Conservation (phyloP, 306 rosid genomes). For the Begonia masoniana region DNA sequence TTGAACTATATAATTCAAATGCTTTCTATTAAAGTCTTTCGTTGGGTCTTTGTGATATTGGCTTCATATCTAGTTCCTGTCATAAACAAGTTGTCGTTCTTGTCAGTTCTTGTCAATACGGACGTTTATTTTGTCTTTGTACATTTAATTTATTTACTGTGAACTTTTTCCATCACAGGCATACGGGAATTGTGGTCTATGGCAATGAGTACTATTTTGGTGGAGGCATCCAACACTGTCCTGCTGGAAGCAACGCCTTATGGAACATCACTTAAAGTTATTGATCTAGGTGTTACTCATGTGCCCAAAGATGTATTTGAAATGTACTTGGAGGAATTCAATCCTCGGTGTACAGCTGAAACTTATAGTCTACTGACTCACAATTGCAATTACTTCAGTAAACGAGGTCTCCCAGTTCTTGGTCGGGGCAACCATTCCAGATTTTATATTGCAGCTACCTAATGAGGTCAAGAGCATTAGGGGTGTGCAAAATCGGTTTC, state of each 20-base stretch:
- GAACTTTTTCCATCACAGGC: constrained; percentile 35
- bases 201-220: constrained; percentile 89
- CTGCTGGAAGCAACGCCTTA: constrained; percentile 66
- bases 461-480: constrained; percentile 66
- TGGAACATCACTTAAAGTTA: constrained; percentile 63
- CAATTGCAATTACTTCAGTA: constrained; percentile 91
- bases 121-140: background rate
- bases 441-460: constrained; percentile 75
- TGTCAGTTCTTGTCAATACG: background rate
- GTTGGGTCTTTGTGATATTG: too few species aligned
- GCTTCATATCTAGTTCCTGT: too few species aligned
- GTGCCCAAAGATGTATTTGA: constrained; percentile 87
- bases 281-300: constrained; percentile 74
- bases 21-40: background rate
- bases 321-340: constrained; percentile 70
- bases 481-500: too few species aligned
- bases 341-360: constrained; percentile 62
- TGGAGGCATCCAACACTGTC: constrained; percentile 71
- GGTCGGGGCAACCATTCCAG: constrained; percentile 71
- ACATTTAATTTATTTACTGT: background rate
- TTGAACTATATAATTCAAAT: background rate
- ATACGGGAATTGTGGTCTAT: constrained; percentile 84
- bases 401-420: constrained; percentile 89
- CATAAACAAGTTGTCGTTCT: too few species aligned
- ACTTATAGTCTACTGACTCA: constrained; percentile 69